Conservation (phyloP, 1,139 yeast genomes). For the Geotrichum europaeum region DNA sequence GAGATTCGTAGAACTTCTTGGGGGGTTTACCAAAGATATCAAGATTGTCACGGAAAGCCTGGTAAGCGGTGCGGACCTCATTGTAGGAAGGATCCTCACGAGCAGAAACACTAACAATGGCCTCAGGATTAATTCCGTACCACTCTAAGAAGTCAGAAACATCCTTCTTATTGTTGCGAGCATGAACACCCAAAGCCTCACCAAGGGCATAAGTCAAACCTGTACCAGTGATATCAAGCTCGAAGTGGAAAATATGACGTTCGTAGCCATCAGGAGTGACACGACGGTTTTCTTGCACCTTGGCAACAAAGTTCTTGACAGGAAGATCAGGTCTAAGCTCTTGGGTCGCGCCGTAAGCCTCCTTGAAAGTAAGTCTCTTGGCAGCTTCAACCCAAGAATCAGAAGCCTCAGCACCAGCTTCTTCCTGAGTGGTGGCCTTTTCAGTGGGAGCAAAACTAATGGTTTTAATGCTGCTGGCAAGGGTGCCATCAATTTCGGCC, state of each 20-base stretch:
- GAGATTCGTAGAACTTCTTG: slow-evolving; percentile 82
- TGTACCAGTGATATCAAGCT: slow-evolving; percentile 85
- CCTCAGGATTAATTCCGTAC: slow-evolving; percentile 67
- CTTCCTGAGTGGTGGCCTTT: slow-evolving; percentile 42
- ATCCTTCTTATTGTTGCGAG: slow-evolving; percentile 62
- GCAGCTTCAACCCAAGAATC: slow-evolving; percentile 52
- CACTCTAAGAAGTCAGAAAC: slow-evolving; percentile 64
- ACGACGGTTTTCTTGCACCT: slow-evolving; percentile 86
- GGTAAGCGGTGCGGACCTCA: slow-evolving; percentile 79
- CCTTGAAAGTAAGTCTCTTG: slow-evolving; percentile 70
- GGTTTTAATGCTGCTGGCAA: slow-evolving; percentile 35
- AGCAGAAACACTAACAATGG: slow-evolving; percentile 64
- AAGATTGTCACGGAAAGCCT: slow-evolving; percentile 68
- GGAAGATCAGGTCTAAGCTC: slow-evolving; percentile 87
- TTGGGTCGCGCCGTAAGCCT: slow-evolving; percentile 55
- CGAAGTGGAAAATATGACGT: slow-evolving; percentile 95
- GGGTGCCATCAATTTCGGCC: slow-evolving; percentile 32
- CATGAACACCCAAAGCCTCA: slow-evolving; percentile 95
- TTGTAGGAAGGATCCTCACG: slow-evolving; percentile 51
- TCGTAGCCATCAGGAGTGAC: slow-evolving; percentile 89
- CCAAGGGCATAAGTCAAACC: slow-evolving; percentile 90
- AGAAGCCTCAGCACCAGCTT: slow-evolving; percentile 40
- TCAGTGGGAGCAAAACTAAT: slow-evolving; percentile 27
- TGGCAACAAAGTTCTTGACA: slow-evolving; percentile 75
- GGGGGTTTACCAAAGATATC: slow-evolving; percentile 95